phyloP scores from a whole-genome alignment of 495 filamentous ascomycete genomes.

The Barbatosphaeria neglecta region DNA sequence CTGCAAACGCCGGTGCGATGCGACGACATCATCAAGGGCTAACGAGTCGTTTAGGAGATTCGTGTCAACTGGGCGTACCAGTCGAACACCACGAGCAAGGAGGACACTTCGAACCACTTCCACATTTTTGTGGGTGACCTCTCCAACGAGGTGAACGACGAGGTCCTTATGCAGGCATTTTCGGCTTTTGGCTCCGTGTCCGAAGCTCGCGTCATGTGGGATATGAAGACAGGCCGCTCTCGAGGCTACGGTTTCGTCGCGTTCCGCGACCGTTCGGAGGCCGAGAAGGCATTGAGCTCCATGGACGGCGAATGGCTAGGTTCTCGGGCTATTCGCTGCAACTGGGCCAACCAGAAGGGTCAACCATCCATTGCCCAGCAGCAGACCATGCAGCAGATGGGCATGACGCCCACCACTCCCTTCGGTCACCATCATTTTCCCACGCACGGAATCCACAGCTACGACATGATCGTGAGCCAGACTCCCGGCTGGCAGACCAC shows the following conservation, averaged over 20 bases:
- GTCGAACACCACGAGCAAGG: conserved; percentile 87
- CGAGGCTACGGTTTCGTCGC: conserved; percentile 97
- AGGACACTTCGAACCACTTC: conserved; percentile 97
- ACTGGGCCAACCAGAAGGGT: conserved; percentile 99
- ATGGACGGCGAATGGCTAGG: conserved; percentile 99
- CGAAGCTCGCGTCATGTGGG: conserved; percentile 99
- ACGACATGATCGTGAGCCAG: conserved; percentile 93
- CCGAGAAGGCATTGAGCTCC: conserved; percentile 88
- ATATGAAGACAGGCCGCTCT: conserved; percentile 99
- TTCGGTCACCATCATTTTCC: conserved; percentile 98
- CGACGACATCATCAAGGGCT: not conserved
- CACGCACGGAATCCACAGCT: conserved; percentile 91
- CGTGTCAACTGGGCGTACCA: conserved; percentile 99
- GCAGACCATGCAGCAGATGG: conserved; percentile 93
- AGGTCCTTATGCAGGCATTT: conserved; percentile 88
- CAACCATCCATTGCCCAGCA: conserved; percentile 97
- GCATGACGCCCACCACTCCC: conserved; percentile 94
- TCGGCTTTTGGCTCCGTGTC: conserved; percentile 93
- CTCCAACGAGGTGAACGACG: conserved; percentile 98
- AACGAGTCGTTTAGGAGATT: conserved; percentile 61
- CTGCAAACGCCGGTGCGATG: not conserved
- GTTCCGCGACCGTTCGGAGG: conserved; percentile 87
- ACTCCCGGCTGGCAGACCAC: conserved; percentile 99
- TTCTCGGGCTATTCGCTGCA: conserved; percentile 95
- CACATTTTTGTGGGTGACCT: conserved; percentile 98